phyloP scores from a whole-genome alignment of 257 asterid species.

The Lycium ferocissimum region DNA sequence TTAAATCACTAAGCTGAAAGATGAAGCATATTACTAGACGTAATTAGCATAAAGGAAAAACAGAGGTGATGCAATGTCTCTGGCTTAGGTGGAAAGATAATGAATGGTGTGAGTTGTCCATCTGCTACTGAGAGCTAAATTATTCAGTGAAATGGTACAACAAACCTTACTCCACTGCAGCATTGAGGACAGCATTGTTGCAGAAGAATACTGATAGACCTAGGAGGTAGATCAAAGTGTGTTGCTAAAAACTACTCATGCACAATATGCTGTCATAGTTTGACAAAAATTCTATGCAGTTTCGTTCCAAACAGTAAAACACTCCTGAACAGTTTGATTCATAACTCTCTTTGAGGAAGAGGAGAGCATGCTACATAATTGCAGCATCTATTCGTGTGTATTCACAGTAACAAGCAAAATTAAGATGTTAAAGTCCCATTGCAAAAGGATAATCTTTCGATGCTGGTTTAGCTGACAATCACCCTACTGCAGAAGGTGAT shows the following conservation, averaged over 20 bases:
- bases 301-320: background rate
- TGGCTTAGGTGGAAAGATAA: background rate
- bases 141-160: background rate
- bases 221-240: background rate
- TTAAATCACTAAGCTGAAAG: background rate
- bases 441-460: background rate
- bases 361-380: background rate
- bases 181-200: slow-evolving; percentile 55
- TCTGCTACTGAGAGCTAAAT: background rate
- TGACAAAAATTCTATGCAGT: slow-evolving; percentile 31
- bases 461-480: slow-evolving; percentile 5
- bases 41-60: background rate
- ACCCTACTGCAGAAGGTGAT: background rate
- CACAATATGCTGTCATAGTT: slow-evolving; percentile 30
- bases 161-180: slow-evolving; percentile 47
- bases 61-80: background rate
- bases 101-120: background rate
- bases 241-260: slow-evolving; percentile 31
- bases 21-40: background rate
- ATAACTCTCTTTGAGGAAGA: slow-evolving; percentile 3
- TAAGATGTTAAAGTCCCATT: background rate
- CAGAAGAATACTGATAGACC: slow-evolving; percentile 30
- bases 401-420: background rate
- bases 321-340: background rate
- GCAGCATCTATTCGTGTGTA: background rate